Conservation (phyloP, 75 land plant genomes). For the Pinus tabuliformis region DNA sequence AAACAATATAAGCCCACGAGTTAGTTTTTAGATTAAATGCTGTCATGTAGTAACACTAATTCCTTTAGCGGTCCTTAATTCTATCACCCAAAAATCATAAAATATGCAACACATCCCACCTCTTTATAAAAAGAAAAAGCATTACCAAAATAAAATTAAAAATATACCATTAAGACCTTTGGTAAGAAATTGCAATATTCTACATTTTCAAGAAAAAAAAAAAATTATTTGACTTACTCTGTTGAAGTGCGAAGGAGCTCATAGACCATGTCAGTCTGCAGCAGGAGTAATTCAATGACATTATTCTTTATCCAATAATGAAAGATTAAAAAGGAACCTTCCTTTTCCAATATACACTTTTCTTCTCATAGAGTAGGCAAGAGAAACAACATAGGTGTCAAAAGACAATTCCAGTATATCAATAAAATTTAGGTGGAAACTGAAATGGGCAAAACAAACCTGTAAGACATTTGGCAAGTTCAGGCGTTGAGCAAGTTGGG, state of each 20-base stretch:
- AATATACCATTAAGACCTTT: neutral
- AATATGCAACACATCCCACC: too few relatives aligned
- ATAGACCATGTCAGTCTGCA: conserved; percentile 99
- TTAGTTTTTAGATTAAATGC: too few relatives aligned
- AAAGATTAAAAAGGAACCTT: neutral
- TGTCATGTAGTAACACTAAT: too few relatives aligned
- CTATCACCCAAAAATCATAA: too few relatives aligned
- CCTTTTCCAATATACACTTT: neutral
- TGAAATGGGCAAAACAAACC: conserved; percentile 25
- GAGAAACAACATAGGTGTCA: neutral
- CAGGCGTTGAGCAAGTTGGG: conserved; percentile 92
- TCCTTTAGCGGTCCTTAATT: too few relatives aligned
- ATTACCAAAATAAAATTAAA: neutral
- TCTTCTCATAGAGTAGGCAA: neutral
- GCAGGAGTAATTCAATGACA: conserved; percentile 1
- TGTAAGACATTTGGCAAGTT: conserved; percentile 94
- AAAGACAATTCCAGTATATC: neutral
- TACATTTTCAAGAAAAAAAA: neutral
- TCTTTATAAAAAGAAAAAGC: neutral
- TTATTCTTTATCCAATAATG: neutral
- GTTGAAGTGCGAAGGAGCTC: conserved; percentile 93
- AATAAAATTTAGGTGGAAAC: neutral
- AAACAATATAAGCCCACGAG: too few relatives aligned
- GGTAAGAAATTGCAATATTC: neutral
- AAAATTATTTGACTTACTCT: conserved; percentile 56